Evolutionary conservation across 108 stramenopile genomes (phyloP), one percentile per base, ranked within the genome.

Genomic region (Conticribra weissflogii): DNA sequence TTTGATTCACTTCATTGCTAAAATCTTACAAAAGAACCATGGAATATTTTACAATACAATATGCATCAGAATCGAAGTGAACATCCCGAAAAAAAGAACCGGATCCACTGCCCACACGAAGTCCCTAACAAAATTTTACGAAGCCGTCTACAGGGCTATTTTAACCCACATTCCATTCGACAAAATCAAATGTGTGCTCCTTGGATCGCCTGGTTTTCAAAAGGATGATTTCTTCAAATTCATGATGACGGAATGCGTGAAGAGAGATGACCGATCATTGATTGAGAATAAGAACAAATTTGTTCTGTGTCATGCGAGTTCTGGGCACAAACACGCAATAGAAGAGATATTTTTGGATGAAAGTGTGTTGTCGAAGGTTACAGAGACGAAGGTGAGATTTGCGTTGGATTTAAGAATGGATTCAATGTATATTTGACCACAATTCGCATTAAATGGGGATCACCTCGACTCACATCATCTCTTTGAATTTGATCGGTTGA

Each of bases 181-280:
- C 33, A 89, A 86, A 67, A 74, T 98, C 69, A 98, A 98, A 63
- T 86, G 83, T 34, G 71, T 98, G 15, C 59, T 99, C 45, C 29
- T 98, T 18, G 98, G 90, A 46, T 85, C 85, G 45, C 97, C 97
- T 16, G 97, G 97, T 3, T 98, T 89, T 75, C 90, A 97, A 59
- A 94, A 96, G 62, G 96, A 97, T 47, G 97, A 98, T 47, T 97
- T 99, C 80, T 93, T 91, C 71, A 83, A 88, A 64, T 98, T 89
- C 58, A 23, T 97, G 44, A 55, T 80, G 63, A 65, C 80, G 33
- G 86, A 94, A 57, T 83, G 89, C 23, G 85, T 94, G 2, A 74
- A 88, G 44, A 65, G 92, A 23, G 94, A 96, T n/a, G 90, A 92
- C 66, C 86, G 89, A 3, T 27, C 73, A 17, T 73, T 97, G 15